These are phyloP conservation scores for Symbiodinium natans DNA, from an alignment of 73 alveolate genomes.

Conservation along the genomic window DNA sequence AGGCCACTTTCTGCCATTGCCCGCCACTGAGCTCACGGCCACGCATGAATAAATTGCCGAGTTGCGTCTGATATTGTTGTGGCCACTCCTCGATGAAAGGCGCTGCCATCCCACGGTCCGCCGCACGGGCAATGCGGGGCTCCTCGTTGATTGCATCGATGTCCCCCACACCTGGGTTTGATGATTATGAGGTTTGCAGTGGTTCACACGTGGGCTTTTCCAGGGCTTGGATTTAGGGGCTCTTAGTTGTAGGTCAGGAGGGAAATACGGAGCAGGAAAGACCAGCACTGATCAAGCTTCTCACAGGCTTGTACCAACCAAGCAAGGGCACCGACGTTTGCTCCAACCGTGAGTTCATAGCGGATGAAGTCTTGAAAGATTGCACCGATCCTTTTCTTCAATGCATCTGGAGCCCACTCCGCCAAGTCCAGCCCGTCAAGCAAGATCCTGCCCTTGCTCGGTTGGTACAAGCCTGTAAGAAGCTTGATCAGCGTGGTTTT, in stretches of 20 bases:
- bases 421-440: slow-evolving; percentile 28
- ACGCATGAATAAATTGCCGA: slow-evolving; percentile 83
- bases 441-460: slow-evolving; percentile 65
- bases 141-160: slow-evolving; percentile 53
- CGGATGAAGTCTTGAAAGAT: slow-evolving; percentile 80
- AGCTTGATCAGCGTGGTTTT: slow-evolving; percentile 88
- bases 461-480: slow-evolving; percentile 82
- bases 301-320: slow-evolving; percentile 33
- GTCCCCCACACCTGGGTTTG: slow-evolving; percentile 45
- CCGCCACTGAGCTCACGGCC: slow-evolving; percentile 90
- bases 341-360: slow-evolving; percentile 78
- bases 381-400: slow-evolving; percentile 77
- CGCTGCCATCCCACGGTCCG: slow-evolving; percentile 69
- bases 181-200: too few species aligned
- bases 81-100: slow-evolving; percentile 75
- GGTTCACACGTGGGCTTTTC: too few species aligned
- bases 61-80: slow-evolving; percentile 77
- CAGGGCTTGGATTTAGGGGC: too few species aligned
- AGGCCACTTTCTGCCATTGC: slow-evolving; percentile 87
- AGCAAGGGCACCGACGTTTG: neutral
- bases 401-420: neutral
- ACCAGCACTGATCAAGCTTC: slow-evolving; percentile 87
- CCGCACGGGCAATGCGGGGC: slow-evolving; percentile 73
- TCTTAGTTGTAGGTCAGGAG: too few species aligned
- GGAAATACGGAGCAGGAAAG: slow-evolving; percentile 78